Evolutionary conservation across 208 protist species (phyloP), one percentile per base, ranked within the genome.

Genomic region (Trypanosoma cruzi): DNA sequence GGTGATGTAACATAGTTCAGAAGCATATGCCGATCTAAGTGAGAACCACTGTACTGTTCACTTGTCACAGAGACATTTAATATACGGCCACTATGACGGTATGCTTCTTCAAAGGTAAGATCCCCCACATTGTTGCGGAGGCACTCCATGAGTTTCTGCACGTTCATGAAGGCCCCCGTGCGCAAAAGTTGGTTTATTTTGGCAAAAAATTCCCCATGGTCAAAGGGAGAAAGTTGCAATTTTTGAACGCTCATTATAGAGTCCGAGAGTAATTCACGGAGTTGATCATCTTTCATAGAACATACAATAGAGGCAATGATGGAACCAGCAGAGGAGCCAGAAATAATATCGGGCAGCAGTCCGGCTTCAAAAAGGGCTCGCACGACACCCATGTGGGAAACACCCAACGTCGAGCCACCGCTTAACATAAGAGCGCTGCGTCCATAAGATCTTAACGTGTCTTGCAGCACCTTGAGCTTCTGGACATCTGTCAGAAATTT

Each of bases 71-170:
- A 92, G 0, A 97, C 86, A 71, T 97, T 97, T 64, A 97, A 76
- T 26, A 92, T 77, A 22, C 82, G 64, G 18, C 89, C 88, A 11
- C 80, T 93, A 56, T 81, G 63, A 40, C 83, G 57, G 66, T 92
- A 97, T 16, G 90, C 92, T 63, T 97, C 90, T 16, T 70, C 66
- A 75, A 97, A 97, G 14, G 92, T 98, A 20, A 96, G 54, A 70
- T 97, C 85, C 22, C 94, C 92, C 8, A 88, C 80, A 53, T 85
- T 94, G 26, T 52, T 55, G 20, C 80, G 78, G 54, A 92, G 72
- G 65, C 77, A 92, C 54, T 85, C 75, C 78, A 91, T 88, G 40
- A 97, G 75, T 29, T 73, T 79, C 3, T 75, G 63, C 48, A 91
- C 76, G 57, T 95, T 86, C 88, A 96, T 96, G 31, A 96, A 68